A percentile compares a stretch with the other conserved stretches of the same genome.
These are phyloP conservation scores for Crithidia acanthocephali DNA, from an alignment of 208 protist species.

Conservation along the genomic window DNA sequence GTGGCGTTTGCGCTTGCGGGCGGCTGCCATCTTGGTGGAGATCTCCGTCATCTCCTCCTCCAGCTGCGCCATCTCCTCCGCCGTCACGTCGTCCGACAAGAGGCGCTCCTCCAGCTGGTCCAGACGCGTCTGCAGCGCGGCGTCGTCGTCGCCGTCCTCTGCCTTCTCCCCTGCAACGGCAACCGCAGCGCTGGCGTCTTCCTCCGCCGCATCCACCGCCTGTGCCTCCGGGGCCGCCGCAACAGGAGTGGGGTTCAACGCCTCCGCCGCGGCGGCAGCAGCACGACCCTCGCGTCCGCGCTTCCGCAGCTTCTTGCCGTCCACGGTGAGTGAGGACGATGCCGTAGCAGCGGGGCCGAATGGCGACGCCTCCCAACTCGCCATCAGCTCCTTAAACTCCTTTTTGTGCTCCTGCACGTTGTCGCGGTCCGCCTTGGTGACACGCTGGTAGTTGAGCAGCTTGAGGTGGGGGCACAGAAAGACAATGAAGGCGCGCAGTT, in stretches of 20 bases:
- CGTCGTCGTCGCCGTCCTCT: conserved; percentile 23
- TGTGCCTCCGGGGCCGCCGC: background rate
- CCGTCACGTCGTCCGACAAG: conserved; percentile 67
- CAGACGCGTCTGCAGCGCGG: conserved; percentile 51
- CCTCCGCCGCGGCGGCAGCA: conserved; percentile 24
- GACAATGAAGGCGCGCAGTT: conserved; percentile 78
- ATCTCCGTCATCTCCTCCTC: conserved; percentile 84
- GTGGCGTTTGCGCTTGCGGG: conserved; percentile 23
- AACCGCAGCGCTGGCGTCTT: background rate
- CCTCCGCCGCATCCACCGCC: background rate
- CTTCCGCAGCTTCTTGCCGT: conserved; percentile 71
- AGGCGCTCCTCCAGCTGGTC: conserved; percentile 75
- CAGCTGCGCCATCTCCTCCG: conserved; percentile 72
- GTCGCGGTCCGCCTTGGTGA: conserved; percentile 59
- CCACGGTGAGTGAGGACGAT: conserved; percentile 2
- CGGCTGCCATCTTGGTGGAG: conserved; percentile 38
- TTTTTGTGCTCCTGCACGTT: conserved; percentile 25
- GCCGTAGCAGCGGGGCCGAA: background rate
- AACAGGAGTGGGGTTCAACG: background rate
- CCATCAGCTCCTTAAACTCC: conserved; percentile 56
- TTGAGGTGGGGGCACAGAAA: conserved; percentile 83
- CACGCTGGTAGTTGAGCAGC: conserved; percentile 87
- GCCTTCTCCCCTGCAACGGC: background rate
- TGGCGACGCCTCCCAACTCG: conserved; percentile 29
- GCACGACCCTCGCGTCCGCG: conserved; percentile 74